A percentile compares a stretch with the other conserved stretches of the same genome.
Evolutionary conservation across 176 grass and related monocot genomes (phyloP).

Genomic region (Aechmea fasciata): DNA sequence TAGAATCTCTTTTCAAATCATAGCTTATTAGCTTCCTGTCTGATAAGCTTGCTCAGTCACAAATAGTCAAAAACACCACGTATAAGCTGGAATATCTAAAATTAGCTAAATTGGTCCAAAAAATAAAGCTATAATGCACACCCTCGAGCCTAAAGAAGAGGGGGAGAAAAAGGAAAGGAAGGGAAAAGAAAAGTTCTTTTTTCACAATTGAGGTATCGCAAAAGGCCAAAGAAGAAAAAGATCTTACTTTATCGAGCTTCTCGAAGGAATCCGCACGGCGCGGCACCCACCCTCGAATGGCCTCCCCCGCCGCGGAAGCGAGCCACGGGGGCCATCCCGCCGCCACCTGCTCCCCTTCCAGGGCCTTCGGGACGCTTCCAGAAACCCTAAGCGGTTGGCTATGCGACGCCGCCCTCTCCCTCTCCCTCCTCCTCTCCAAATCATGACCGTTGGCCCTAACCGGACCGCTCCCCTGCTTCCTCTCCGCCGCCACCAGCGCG

Average conservation of each 20-base stretch:
- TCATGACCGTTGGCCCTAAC: constrained; percentile 16
- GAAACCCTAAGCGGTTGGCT: constrained; percentile 40
- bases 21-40: neutral
- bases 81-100: neutral
- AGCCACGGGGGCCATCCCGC: constrained; percentile 94
- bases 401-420: constrained; percentile 26
- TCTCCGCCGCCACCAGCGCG: constrained; percentile 31
- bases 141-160: neutral
- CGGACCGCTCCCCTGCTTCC: constrained; percentile 21
- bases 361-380: constrained; percentile 46
- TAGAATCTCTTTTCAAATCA: neutral
- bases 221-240: constrained; percentile 1
- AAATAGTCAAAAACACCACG: neutral
- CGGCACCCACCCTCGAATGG: constrained; percentile 91
- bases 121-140: neutral
- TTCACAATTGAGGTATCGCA: neutral
- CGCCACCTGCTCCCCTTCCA: constrained; percentile 77
- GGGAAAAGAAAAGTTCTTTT: no score
- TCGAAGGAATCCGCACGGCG: constrained; percentile 94
- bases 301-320: constrained; percentile 69
- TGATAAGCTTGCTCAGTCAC: neutral
- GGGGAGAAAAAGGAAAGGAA: no score
- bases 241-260: constrained; percentile 91
- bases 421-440: constrained; percentile 30
- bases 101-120: neutral